Conservation (phyloP, 495 filamentous ascomycete species). For the Aspergillus bertholletiae region DNA sequence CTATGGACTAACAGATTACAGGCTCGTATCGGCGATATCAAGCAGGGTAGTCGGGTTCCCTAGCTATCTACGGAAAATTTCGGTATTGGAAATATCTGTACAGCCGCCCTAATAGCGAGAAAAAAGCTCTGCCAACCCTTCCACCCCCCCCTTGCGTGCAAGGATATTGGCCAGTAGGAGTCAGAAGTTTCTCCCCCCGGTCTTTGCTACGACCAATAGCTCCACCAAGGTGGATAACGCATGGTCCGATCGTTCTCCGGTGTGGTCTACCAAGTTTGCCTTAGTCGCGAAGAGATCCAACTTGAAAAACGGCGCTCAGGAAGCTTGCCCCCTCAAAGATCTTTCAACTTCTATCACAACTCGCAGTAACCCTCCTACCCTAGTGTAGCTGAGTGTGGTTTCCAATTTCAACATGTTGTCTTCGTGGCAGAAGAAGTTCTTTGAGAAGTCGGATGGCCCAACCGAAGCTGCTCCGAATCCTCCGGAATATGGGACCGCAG, state of each 20-base stretch:
- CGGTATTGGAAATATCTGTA: too few species aligned
- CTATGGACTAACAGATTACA: too few species aligned
- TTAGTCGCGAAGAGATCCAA: neutral
- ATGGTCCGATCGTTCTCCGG: slow-evolving; percentile 3
- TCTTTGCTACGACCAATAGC: neutral
- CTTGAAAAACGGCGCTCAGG: neutral
- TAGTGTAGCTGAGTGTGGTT: too few species aligned
- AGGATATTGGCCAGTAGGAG: too few species aligned
- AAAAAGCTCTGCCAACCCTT: too few species aligned
- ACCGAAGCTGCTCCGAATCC: neutral
- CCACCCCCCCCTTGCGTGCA: too few species aligned
- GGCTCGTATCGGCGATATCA: too few species aligned
- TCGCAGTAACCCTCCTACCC: neutral
- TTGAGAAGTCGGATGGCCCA: neutral
- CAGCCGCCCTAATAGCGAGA: too few species aligned
- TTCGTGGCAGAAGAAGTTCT: neutral
- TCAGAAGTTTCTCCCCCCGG: too few species aligned
- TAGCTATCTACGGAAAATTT: too few species aligned
- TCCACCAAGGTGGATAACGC: neutral
- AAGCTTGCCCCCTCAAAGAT: neutral
- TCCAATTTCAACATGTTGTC: slow-evolving; percentile 6
- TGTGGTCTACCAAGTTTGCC: neutral
- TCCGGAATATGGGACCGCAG: neutral
- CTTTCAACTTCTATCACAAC: neutral
- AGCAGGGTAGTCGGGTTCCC: too few species aligned